Base-by-base conservation (phyloP, 2,329 filamentous ascomycete species). In the Fusarium coicis region DNA sequence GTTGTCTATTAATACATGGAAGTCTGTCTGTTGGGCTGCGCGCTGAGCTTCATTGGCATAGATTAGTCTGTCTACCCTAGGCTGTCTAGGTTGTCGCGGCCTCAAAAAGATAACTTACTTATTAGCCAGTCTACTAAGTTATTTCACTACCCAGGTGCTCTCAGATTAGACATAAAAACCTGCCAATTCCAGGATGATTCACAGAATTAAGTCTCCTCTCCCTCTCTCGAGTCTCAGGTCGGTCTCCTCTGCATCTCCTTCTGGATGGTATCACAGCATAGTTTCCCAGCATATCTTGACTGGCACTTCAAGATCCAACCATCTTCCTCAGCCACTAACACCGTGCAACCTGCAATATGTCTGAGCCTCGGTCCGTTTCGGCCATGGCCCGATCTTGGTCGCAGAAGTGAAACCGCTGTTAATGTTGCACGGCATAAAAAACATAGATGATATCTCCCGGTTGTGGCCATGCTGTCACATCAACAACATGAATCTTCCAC, bases 281-380 rank as follows among this genome's bases (percentile, higher is more conserved):
- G 63, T 58, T 66, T 39, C 62, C 46, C 46, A 56, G 26, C 56
- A 40, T 52, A 44, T 40, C 19, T 30, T 43, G 42, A 36, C 34
- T 50, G 36, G 50, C 58, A 58, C 39, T 55, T 55, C 10, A 54
- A 28, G 42, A 49, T 40, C 62, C 62, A 70, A 67, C 39, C 55
- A 67, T 40, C 16, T 26, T 21, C 30, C 26, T n/a, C 26, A 18
- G 18, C 37, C 50, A 66, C 63, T 69, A 53, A 61, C 60, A 63
- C 54, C n/a, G 58, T 46, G 26, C 46, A 50, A 70, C 57, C 30
- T 58, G 37, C 28, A 37, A 26, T 36, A 36, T 39, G 52, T 47
- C 46, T 67, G 49, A 69, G 26, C 68, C 68, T 74, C 72, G 72
- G 72, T 50, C 72, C 72, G 68, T 72, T 72, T 68, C 58, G 53